A percentile compares a stretch with the other conserved stretches of the same genome.
These are phyloP conservation scores for Lactarius psammicola DNA, from an alignment of 768 basidiomycete genomes.

Conservation along the genomic window DNA sequence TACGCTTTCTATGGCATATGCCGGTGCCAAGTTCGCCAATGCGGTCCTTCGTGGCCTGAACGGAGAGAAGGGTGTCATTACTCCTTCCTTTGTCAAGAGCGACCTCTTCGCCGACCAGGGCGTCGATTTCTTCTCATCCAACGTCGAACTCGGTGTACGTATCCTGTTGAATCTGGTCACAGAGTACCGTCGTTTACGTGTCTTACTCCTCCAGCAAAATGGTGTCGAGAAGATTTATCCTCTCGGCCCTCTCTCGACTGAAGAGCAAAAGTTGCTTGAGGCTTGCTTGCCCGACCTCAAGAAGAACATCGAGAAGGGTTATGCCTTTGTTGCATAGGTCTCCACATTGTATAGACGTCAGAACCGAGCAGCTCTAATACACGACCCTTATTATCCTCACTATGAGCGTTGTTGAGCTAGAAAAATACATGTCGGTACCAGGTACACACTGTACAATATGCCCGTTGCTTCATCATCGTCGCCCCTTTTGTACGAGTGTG, in stretches of 20 bases:
- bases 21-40: conserved; percentile 70
- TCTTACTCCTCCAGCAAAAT: conserved; percentile 46
- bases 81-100: conserved; percentile 87
- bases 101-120: conserved; percentile 82
- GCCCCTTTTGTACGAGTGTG: conserved; percentile 64
- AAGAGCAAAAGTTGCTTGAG: conserved; percentile 83
- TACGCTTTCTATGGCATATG: conserved; percentile 77
- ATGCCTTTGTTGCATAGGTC: conserved; percentile 55
- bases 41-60: conserved; percentile 57
- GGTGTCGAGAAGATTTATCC: conserved; percentile 94
- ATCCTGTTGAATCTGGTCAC: conserved; percentile 11
- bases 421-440: conserved; percentile 2
- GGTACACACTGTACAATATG: conserved; percentile 16
- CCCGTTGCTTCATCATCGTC: conserved; percentile 28
- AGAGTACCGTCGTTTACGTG: conserved; percentile 18
- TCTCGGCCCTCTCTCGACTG: conserved; percentile 71
- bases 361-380: conserved; percentile 22
- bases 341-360: conserved; percentile 17
- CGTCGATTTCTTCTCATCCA: conserved; percentile 91
- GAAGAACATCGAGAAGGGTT: conserved; percentile 98
- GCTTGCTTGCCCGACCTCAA: conserved; percentile 89
- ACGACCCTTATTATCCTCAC: conserved; percentile 12
- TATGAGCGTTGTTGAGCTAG: conserved; percentile 4
- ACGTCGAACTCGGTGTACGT: conserved; percentile 89
- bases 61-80: conserved; percentile 68